Evolutionary conservation across 2,329 filamentous ascomycete genomes (phyloP), one percentile per base, ranked within the genome.

Genomic region (Ascomycota sp.): DNA sequence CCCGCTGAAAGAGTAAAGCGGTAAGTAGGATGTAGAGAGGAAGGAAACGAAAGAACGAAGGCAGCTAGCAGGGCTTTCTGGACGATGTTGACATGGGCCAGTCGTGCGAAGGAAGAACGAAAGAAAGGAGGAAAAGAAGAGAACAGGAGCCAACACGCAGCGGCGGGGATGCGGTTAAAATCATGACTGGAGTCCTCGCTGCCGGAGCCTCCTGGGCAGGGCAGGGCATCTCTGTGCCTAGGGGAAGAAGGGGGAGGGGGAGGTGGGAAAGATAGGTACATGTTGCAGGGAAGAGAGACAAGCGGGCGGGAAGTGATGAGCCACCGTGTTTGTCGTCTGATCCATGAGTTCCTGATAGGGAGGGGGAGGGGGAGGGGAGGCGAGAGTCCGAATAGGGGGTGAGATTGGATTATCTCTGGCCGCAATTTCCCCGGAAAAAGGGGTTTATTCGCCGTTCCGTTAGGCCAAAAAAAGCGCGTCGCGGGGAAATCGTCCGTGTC

Each of bases 1-100:
- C 69, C 78, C 77, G 78, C 78, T 83, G 59, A 85, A 82, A 54
- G 79, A 81, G 72, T 81, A 76, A 80, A 80, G 75, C 75, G 74
- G 74, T 75, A 42, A 47, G 55, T 61, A 48, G 43, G 43, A 37
- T 41, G 46, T 38, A 42, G 44, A 9, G 13, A 2, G 21, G 48
- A 48, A 50, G 43, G 44, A 52, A 60, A 59, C 50, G 51, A 59
- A 56, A 57, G 47, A 56, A 57, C 54, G 59, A 63, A 61, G 62
- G 57, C 53, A 46, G 42, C 35, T 38, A 38, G 49, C 46, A 48
- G 52, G 52, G 31, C 53, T 56, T 55, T 52, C 55, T 59, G 55
- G 58, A 59, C 55, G 57, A 60, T 59, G 56, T 51, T 46, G 61
- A 62, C 53, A 49, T 58, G 49, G 51, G 50, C 48, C 47, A 50